Evolutionary conservation across 257 asterid genomes (phyloP).

Genomic region (Solanum tarapatanum): DNA sequence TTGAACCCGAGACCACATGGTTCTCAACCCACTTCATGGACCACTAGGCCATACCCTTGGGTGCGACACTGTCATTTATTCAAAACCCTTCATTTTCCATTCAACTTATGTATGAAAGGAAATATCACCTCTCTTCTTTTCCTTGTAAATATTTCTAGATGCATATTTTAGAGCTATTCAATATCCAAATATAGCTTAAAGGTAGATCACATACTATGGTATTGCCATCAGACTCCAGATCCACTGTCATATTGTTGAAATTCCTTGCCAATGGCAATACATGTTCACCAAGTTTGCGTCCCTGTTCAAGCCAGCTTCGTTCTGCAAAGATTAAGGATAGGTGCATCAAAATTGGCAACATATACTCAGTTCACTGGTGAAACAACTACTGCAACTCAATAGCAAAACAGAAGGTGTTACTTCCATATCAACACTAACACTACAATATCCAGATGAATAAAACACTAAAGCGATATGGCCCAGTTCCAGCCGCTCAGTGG

Average conservation of each 20-base stretch:
- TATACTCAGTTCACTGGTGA: not conserved
- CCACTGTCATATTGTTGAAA: conserved; percentile 57
- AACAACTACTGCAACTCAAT: not conserved
- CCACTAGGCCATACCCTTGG: not conserved
- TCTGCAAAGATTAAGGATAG: conserved; percentile 30
- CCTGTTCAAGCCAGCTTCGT: conserved; percentile 88
- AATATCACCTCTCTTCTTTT: not conserved
- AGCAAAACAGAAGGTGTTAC: not conserved
- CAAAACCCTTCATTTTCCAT: not conserved
- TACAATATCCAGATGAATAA: not conserved
- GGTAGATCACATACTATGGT: conserved; percentile 41
- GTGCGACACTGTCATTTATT: not conserved
- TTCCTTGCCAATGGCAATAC: conserved; percentile 93
- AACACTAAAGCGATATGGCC: not conserved
- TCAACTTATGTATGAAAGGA: not conserved
- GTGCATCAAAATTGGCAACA: not conserved
- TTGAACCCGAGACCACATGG: not conserved
- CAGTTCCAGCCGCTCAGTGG: not conserved
- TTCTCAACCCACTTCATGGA: not conserved
- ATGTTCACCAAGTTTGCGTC: conserved; percentile 88
- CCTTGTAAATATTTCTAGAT: not conserved
- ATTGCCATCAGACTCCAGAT: conserved; percentile 60
- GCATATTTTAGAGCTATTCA: not conserved
- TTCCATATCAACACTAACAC: not conserved
- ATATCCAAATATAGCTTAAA: not conserved